Conservation (phyloP, 1,284 basidiomycete species). For the Cerioporus squamosus region DNA sequence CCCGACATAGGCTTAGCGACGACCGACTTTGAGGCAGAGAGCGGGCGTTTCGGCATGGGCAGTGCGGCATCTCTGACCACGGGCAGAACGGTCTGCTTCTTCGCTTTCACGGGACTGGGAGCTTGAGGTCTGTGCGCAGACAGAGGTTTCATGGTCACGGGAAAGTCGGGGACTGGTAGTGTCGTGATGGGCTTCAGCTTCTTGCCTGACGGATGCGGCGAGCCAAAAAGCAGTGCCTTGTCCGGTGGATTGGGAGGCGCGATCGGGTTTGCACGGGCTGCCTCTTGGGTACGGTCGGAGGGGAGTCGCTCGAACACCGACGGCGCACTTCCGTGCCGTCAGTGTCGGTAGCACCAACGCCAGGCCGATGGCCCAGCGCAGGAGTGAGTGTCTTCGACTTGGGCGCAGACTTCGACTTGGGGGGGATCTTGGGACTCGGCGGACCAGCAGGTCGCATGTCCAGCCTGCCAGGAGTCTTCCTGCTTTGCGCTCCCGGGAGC, state of each 20-base stretch:
- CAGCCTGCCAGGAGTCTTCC: not conserved
- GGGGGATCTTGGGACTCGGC: no score
- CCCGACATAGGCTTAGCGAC: not conserved
- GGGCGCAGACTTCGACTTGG: no score
- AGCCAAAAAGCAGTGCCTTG: not conserved
- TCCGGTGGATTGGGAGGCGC: not conserved
- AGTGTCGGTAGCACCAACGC: no score
- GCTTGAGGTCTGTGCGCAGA: constrained; percentile 14
- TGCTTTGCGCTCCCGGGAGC: not conserved
- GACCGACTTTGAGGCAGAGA: not conserved
- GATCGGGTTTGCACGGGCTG: no score
- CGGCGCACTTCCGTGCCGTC: no score
- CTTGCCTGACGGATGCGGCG: constrained; percentile 12
- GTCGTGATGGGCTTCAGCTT: constrained; percentile 21
- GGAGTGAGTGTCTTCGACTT: no score
- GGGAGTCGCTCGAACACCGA: no score
- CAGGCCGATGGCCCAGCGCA: no score
- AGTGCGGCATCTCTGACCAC: not conserved
- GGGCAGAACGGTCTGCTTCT: constrained; percentile 15
- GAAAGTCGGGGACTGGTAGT: constrained; percentile 17
- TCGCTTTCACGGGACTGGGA: not conserved
- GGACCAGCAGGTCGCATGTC: no score
- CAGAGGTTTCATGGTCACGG: constrained; percentile 11
- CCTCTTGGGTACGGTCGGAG: no score
- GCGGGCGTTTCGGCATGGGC: no score